Evolutionary conservation across 2,329 filamentous ascomycete species (phyloP).

Genomic region (Aquanectria penicillioides): DNA sequence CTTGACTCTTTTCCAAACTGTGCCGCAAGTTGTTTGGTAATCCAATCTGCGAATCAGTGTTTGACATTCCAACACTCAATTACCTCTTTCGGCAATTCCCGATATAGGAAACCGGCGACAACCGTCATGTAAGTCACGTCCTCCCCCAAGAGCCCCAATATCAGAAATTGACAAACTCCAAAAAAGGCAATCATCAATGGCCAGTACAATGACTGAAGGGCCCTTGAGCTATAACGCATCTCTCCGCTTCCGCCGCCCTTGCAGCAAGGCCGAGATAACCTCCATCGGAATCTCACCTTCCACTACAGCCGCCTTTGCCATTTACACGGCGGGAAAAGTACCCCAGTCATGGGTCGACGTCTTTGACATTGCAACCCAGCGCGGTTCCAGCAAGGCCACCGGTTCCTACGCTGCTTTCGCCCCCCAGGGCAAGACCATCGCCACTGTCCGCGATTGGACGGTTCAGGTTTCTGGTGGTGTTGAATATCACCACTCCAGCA

Average conservation of each 20-base stretch:
- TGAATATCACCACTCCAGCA: slow-evolving; percentile 45
- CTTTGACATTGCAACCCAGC: slow-evolving; percentile 42
- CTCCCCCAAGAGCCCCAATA: neutral
- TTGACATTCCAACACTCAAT: neutral
- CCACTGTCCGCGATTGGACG: slow-evolving; percentile 46
- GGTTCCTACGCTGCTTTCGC: slow-evolving; percentile 46
- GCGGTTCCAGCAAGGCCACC: slow-evolving; percentile 43
- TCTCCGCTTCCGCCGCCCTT: slow-evolving; percentile 41
- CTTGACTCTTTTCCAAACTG: no score
- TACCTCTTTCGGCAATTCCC: slow-evolving; percentile 1
- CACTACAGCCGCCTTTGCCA: slow-evolving; percentile 42
- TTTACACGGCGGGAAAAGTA: slow-evolving; percentile 43
- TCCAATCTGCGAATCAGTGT: neutral
- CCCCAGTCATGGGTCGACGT: slow-evolving; percentile 50
- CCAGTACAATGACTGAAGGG: neutral
- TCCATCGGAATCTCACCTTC: slow-evolving; percentile 44
- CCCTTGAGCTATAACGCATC: slow-evolving; percentile 33
- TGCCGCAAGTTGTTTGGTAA: no score
- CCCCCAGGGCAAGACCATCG: slow-evolving; percentile 34
- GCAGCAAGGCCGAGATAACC: slow-evolving; percentile 46
- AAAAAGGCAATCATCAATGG: slow-evolving; percentile 29
- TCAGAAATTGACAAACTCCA: slow-evolving; percentile 15
- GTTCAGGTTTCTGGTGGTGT: slow-evolving; percentile 43
- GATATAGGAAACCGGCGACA: neutral
- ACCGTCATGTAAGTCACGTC: slow-evolving; percentile 32